phyloP scores from a whole-genome alignment of 2,329 filamentous ascomycete species.

The Fusarium duplospermum region DNA sequence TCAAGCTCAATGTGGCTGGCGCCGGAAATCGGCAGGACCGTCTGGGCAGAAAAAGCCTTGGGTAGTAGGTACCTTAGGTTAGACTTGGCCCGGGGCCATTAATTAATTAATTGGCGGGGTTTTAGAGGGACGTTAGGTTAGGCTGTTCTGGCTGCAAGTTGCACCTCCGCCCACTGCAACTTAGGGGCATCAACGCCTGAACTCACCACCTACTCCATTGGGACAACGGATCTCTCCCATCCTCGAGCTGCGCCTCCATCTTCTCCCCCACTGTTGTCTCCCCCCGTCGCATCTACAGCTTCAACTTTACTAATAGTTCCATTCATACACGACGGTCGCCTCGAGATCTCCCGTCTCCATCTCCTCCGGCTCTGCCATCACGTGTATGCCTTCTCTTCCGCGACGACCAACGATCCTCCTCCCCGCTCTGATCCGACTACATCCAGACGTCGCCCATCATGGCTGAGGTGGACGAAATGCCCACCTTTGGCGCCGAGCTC shows the following conservation, averaged over 20 bases:
- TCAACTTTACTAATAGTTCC: constrained; percentile 20
- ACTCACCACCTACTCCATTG: constrained; percentile 39
- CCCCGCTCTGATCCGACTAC: constrained; percentile 27
- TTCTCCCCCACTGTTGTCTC: constrained; percentile 24
- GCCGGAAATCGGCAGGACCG: constrained; percentile 29
- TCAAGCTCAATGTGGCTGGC: constrained; percentile 25
- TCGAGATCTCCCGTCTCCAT: neutral
- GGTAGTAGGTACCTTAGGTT: neutral
- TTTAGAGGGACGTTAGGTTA: constrained; percentile 25
- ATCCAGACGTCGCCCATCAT: constrained; percentile 59
- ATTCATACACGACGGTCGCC: constrained; percentile 1
- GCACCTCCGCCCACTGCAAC: constrained; percentile 16
- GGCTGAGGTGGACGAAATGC: constrained; percentile 84
- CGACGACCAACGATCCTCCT: constrained; percentile 28
- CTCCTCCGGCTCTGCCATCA: constrained; percentile 6
- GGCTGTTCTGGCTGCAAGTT: constrained; percentile 7
- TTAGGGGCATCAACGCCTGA: constrained; percentile 36
- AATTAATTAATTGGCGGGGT: constrained; percentile 39
- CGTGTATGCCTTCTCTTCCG: constrained; percentile 38
- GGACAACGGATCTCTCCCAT: constrained; percentile 15
- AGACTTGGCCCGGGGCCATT: neutral
- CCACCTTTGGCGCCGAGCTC: constrained; percentile 92
- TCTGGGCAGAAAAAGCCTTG: neutral
- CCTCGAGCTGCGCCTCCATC: constrained; percentile 35
- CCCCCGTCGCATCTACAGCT: constrained; percentile 18